Base-by-base conservation (phyloP, 1,284 basidiomycete species). In the Boletus mariae region DNA sequence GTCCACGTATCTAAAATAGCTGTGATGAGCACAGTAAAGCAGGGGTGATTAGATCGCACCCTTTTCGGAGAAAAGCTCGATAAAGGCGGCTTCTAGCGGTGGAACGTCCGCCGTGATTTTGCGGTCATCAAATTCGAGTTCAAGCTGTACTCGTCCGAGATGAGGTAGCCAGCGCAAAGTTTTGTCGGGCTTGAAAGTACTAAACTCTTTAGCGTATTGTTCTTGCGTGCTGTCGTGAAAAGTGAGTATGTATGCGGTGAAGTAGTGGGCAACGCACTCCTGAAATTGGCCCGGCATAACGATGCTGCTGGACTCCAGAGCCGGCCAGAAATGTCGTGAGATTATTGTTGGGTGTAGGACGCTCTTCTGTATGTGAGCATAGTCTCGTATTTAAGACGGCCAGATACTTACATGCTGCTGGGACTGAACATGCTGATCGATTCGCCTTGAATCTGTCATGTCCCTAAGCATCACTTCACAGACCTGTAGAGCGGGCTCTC, bases 401-500 rank as follows among this genome's bases (percentile, higher is more conserved):
- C 17, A 17, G 25, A 10, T 49, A 69, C 82, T 60, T 59, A 91
- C 91, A 45, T 74, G 55, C 48, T 79, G 79, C 62, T 89, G 84
- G 0, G 84, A 79, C 62, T 95, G 92, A 5, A 97, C 83, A 67
- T 89, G 87, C 28, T 83, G 82, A 67, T 98, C 90, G 49, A 87
- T 90, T 38, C 92, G 82, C 61, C 87, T 89, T 40, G 94, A 96
- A 67, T 97, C 94, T 6, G 91, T 87, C 83, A 98, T 90, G 69
- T 98, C 94, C 64, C 87, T 90, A 64, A 98, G 73, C 94, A 98
- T 98, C 54, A 98, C 93, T 67, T 98, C 94, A 75, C 94, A 96
- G 1, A 93, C 88, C 67, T 94, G 92, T 56, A 98, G 70, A 0
- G 92, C 86, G 1, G 85, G 80, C 65, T 98, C 94, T 20, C 94